A percentile compares a stretch with the other conserved stretches of the same genome.
Conservation (phyloP, 2,329 filamentous ascomycete species). For the Drechmeria coniospora region DNA sequence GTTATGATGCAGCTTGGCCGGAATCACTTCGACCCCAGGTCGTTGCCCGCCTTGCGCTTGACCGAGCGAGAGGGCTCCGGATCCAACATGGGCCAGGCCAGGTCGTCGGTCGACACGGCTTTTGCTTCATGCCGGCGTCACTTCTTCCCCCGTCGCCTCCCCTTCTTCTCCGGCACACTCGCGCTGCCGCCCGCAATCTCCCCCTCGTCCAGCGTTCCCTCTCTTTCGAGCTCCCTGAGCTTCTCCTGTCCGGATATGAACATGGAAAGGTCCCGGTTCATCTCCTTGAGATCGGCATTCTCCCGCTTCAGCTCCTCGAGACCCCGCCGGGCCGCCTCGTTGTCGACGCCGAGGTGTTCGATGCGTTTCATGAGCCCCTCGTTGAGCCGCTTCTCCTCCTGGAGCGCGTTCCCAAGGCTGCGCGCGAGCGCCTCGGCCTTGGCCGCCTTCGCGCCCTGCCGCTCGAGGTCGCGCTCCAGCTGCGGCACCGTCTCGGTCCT, state of each 20-base stretch:
- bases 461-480: constrained; percentile 58
- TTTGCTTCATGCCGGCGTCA: too few relatives aligned
- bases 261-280: constrained; percentile 76
- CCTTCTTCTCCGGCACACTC: constrained; percentile 46
- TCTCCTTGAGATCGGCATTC: constrained; percentile 63
- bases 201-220: constrained; percentile 44
- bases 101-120: too few relatives aligned
- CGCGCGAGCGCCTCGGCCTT: constrained; percentile 66
- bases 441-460: constrained; percentile 50
- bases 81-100: too few relatives aligned
- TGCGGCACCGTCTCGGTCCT: constrained; percentile 41
- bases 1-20: too few relatives aligned
- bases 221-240: constrained; percentile 52
- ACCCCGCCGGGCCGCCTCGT: constrained; percentile 40
- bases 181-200: constrained; percentile 60
- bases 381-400: constrained; percentile 76
- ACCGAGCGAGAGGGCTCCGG: too few relatives aligned
- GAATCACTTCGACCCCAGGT: too few relatives aligned
- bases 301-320: constrained; percentile 41
- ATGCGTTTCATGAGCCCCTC: constrained; percentile 74
- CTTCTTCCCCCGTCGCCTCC: constrained; percentile 30
- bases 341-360: constrained; percentile 51
- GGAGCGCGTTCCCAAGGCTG: constrained; percentile 56
- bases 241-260: constrained; percentile 78
- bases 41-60: too few relatives aligned